phyloP scores from a whole-genome alignment of 345 rosid genomes.

The Mallotus nudiflorus region DNA sequence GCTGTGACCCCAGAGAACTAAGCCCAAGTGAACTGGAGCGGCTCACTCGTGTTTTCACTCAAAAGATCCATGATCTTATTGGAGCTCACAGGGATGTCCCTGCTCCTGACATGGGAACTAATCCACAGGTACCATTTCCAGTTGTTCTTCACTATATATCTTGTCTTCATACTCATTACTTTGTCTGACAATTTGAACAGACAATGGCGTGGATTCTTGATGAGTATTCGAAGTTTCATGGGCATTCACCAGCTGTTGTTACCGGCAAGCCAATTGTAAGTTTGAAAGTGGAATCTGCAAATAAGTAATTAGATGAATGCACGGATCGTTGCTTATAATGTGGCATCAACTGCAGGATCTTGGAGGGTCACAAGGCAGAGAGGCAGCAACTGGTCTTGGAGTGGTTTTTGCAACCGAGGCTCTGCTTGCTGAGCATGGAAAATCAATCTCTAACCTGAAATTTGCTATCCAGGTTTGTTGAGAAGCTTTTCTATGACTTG shows the following conservation, averaged over 20 bases:
- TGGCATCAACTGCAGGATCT: conserved; percentile 21
- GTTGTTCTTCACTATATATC: no score
- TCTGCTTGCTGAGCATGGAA: conserved; percentile 24
- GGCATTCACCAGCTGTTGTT: conserved; percentile 28
- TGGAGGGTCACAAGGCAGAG: conserved; percentile 31
- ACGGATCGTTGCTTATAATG: neutral
- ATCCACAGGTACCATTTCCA: conserved; percentile 10
- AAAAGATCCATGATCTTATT: conserved; percentile 27
- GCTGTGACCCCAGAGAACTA: conserved; percentile 20
- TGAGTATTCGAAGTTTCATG: conserved; percentile 29
- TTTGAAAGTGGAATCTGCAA: neutral
- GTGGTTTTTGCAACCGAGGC: conserved; percentile 27
- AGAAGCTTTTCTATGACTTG: neutral
- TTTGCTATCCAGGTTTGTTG: conserved; percentile 23
- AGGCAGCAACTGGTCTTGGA: conserved; percentile 29
- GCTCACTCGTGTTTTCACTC: conserved; percentile 27
- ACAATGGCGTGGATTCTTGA: conserved; percentile 32
- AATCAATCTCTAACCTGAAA: conserved; percentile 12
- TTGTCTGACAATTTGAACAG: conserved; percentile 3
- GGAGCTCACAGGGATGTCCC: conserved; percentile 26
- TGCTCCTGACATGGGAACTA: conserved; percentile 26
- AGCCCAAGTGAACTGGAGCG: conserved; percentile 14
- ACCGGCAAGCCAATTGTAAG: conserved; percentile 31
- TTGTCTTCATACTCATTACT: neutral
- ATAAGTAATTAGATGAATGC: neutral